Conservation (phyloP, 257 asterid genomes). For the Lavandula angustifolia region DNA sequence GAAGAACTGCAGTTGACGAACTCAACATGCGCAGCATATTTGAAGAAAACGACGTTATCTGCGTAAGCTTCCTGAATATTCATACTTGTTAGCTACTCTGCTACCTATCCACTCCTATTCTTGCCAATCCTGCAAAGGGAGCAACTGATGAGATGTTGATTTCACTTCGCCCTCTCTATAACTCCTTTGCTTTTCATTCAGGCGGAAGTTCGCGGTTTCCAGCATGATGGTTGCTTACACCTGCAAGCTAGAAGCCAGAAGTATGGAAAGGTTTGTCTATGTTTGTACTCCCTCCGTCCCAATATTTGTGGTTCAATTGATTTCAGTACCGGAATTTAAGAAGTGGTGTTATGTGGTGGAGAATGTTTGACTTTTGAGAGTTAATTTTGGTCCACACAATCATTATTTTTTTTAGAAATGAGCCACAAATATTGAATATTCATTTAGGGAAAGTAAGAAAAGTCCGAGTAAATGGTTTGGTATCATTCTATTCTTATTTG, state of each 20-base stretch:
- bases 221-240: slow-evolving; percentile 89
- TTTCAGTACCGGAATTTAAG: too few species aligned
- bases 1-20: slow-evolving; percentile 91
- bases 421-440: too few species aligned
- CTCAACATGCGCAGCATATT: slow-evolving; percentile 93
- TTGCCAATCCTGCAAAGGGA: slow-evolving; percentile 2
- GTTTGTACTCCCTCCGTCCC: too few species aligned
- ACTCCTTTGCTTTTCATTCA: slow-evolving; percentile 31
- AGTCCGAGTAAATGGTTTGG: neutral
- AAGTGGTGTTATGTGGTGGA: too few species aligned
- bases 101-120: neutral
- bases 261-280: slow-evolving; percentile 78
- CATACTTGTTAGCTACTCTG: slow-evolving; percentile 6
- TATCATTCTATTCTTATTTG: neutral
- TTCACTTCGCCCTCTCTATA: neutral
- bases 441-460: too few species aligned
- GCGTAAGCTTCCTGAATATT: slow-evolving; percentile 57
- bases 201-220: slow-evolving; percentile 97
- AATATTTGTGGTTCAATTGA: too few species aligned
- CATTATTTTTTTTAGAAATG: too few species aligned
- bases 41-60: slow-evolving; percentile 87
- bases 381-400: too few species aligned
- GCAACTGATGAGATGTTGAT: neutral
- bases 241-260: slow-evolving; percentile 94
- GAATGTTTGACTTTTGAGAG: too few species aligned